Percentiles rank a stretch among this genome's conserved stretches.
Conservation (phyloP, 352 stramenopile species). For the Phytophthora meadii region DNA sequence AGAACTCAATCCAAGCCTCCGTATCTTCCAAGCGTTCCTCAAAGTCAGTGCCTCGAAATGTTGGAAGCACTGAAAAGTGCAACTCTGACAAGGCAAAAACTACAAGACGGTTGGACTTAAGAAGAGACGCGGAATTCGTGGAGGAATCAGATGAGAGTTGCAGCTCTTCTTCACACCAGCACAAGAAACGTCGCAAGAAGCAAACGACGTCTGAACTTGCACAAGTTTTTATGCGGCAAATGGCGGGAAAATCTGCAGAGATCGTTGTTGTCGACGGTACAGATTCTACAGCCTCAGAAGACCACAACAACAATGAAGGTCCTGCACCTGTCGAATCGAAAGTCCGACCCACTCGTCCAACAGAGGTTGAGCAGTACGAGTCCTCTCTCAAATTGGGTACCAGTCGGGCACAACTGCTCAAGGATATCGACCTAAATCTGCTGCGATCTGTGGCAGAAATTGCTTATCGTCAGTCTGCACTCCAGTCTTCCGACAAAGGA, state of each 20-base stretch:
- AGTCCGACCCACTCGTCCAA: not conserved
- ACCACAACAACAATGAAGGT: not conserved
- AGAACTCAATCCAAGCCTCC: not conserved
- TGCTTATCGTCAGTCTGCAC: conserved; percentile 5
- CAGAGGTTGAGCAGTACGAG: conserved; percentile 12
- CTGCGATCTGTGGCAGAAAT: conserved; percentile 14
- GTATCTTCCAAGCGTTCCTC: not conserved
- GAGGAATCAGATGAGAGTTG: conserved; percentile 9
- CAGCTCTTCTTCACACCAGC: conserved; percentile 1
- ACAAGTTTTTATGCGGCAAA: no score
- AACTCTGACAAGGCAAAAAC: not conserved
- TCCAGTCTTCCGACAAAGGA: not conserved
- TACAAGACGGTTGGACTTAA: conserved; percentile 4
- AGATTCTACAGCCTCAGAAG: not conserved
- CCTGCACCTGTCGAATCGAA: not conserved
- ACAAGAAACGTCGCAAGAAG: conserved; percentile 14
- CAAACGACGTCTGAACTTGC: not conserved
- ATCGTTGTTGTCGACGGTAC: conserved; percentile 8
- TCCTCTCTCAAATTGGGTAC: conserved; percentile 5
- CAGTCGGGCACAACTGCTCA: conserved; percentile 5
- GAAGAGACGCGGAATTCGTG: conserved; percentile 10
- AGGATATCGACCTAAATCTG: conserved; percentile 15
- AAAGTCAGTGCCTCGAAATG: not conserved
- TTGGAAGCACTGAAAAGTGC: not conserved
- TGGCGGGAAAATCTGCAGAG: not conserved